phyloP scores from a whole-genome alignment of 192 early-diverging fungal genomes.

The Gigaspora rosea region DNA sequence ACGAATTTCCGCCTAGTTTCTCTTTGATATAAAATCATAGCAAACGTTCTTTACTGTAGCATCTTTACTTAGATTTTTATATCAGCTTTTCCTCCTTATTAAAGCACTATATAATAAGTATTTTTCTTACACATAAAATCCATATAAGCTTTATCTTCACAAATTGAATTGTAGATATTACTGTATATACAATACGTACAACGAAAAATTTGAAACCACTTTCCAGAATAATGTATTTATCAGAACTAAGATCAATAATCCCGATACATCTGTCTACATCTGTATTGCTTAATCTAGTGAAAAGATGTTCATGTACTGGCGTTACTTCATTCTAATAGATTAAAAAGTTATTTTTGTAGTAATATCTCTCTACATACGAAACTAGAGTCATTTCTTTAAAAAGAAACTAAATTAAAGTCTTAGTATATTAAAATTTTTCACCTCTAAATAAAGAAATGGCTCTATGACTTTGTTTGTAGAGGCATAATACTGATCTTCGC shows the following conservation, averaged over 20 bases:
- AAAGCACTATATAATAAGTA: not conserved
- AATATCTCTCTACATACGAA: too few species aligned
- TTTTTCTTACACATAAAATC: not conserved
- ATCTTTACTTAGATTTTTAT: slow-evolving; percentile 23
- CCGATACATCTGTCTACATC: too few species aligned
- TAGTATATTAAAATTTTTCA: too few species aligned
- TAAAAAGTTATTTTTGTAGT: not conserved
- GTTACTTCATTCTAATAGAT: slow-evolving; percentile 6
- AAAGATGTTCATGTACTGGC: slow-evolving; percentile 1
- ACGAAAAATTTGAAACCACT: slow-evolving; percentile 3
- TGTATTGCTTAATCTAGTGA: slow-evolving; percentile 6
- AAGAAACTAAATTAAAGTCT: too few species aligned
- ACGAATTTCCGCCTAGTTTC: not conserved
- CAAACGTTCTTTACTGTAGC: slow-evolving; percentile 1
- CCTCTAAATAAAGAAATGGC: too few species aligned
- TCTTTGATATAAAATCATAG: slow-evolving; percentile 10
- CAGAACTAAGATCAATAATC: slow-evolving; percentile 24
- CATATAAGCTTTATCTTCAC: not conserved
- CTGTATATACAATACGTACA: not conserved
- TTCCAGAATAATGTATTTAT: slow-evolving; percentile 14
- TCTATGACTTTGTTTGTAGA: too few species aligned
- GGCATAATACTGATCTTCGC: too few species aligned
- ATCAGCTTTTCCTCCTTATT: slow-evolving; percentile 14
- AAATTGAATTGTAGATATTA: not conserved
- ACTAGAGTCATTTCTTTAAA: too few species aligned